Base-by-base conservation (phyloP, 805 yeast genomes). In the Starmerella geochares region DNA sequence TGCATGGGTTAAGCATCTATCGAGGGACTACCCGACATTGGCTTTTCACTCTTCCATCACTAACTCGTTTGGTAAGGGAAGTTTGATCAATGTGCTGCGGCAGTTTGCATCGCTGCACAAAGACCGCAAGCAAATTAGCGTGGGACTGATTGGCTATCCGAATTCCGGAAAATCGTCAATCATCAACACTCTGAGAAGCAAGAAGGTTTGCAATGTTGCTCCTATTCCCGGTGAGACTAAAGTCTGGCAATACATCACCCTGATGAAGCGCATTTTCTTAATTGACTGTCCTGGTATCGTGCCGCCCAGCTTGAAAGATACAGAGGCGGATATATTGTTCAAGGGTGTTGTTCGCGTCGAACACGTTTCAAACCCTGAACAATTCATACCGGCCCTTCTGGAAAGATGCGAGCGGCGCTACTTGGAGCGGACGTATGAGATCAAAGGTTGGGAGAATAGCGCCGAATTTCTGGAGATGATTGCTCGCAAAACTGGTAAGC, bases 201-300 rank as follows among this genome's bases (percentile, higher is more conserved):
- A 92, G 77, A 92, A 90, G 71, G 98, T 90, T 42, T 92, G 97
- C 71, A 81, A 76, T 40, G 97, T 90, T 43, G 98, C 98, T 1
- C 98, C 98, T 43, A 87, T 90, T 61, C 98, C 98, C 27, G 98
- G 98, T 66, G 98, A 90, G 66, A 90, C 98, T 31, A 90, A 90
- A 68, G 96, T 90, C 40, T 90, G 98, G 98, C 98, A 90, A 72
- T 90, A 90, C 71, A 88, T 90, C 61, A 88, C 98, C 3, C 73
- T 90, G 60, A 90, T 92, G 96, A 90, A 90, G 74, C 78, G 90
- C 58, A 90, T 90, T 47, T 90, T 88, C 69, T 72, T 90, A 61
- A 92, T 90, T 62, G 98, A 90, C 70, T 92, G 98, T 73, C 98
- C 98, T 2, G 98, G 98, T 69, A 90, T 90, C 63, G 98, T 90